These are phyloP conservation scores for Hanseniaspora thailandica DNA, from an alignment of 805 yeast species.

Conservation along the genomic window DNA sequence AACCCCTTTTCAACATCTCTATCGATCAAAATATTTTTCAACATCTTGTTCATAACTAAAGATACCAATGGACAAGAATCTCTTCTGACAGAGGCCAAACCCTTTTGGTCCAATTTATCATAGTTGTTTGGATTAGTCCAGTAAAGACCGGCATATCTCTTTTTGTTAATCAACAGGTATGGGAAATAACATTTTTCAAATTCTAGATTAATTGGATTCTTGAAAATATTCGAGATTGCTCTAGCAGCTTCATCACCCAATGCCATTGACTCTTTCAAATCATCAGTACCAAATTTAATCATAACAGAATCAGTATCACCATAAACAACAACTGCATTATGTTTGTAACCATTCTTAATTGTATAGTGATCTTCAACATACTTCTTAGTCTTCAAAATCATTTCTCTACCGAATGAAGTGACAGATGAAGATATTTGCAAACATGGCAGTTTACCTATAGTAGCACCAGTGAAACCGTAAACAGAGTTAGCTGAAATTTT, in stretches of 20 bases:
- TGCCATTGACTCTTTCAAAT: slow-evolving; percentile 73
- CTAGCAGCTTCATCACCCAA: slow-evolving; percentile 92
- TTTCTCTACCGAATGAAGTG: slow-evolving; percentile 89
- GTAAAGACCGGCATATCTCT: slow-evolving; percentile 91
- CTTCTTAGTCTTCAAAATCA: slow-evolving; percentile 85
- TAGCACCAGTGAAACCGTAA: slow-evolving; percentile 98
- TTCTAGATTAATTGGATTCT: slow-evolving; percentile 82
- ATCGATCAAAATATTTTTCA: slow-evolving; percentile 74
- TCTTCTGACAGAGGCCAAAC: slow-evolving; percentile 95
- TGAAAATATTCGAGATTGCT: slow-evolving; percentile 64
- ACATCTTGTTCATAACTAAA: slow-evolving; percentile 82
- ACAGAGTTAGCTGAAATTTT: slow-evolving; percentile 97
- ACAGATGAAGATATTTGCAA: slow-evolving; percentile 90
- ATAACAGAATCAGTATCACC: slow-evolving; percentile 99
- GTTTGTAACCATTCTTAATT: slow-evolving; percentile 70
- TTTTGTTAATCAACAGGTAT: slow-evolving; percentile 82
- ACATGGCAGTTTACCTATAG: slow-evolving; percentile 93
- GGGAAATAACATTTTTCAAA: slow-evolving; percentile 96
- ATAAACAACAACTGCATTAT: slow-evolving; percentile 81
- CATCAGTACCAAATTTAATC: slow-evolving; percentile 87
- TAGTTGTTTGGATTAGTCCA: slow-evolving; percentile 90
- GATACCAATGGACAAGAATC: slow-evolving; percentile 94
- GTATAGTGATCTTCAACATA: slow-evolving; percentile 73
- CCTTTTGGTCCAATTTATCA: slow-evolving; percentile 96
- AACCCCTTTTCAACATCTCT: slow-evolving; percentile 80